Conservation (phyloP, 208 protist genomes). For the Jaenimonas drosophilae region DNA sequence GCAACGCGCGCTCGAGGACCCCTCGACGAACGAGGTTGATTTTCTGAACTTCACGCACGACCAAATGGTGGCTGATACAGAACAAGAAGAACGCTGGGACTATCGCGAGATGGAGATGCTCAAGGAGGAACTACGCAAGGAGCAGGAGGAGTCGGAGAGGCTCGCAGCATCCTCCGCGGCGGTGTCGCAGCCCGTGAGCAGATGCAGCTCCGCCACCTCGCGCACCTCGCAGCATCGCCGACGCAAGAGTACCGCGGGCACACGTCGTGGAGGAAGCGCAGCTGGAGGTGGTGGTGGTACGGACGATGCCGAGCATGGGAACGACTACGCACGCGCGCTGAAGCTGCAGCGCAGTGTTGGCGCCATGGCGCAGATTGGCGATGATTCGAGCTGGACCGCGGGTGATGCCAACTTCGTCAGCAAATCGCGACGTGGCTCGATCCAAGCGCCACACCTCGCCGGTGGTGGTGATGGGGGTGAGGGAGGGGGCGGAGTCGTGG, state of each 20-base stretch:
- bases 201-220: too few relatives aligned
- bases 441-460: too few relatives aligned
- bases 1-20: slow-evolving; percentile 1
- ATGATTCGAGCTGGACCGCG: neutral
- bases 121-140: slow-evolving; percentile 4
- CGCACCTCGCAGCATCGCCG: too few relatives aligned
- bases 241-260: too few relatives aligned
- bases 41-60: slow-evolving; percentile 13
- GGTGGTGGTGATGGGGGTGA: too few relatives aligned
- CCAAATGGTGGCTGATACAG: slow-evolving; percentile 1
- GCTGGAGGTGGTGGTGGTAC: neutral
- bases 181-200: too few relatives aligned
- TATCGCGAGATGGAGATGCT: slow-evolving; percentile 5
- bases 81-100: slow-evolving; percentile 6
- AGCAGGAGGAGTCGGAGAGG: neutral
- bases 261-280: slow-evolving; percentile 9
- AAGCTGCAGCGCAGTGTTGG: neutral
- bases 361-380: neutral
- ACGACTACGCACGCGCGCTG: neutral
- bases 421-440: too few relatives aligned
- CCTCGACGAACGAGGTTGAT: slow-evolving; percentile 8
- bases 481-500: too few relatives aligned
- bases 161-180: neutral
- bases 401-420: too few relatives aligned
- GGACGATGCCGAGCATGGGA: too few relatives aligned